A percentile compares a stretch with the other conserved stretches of the same genome.
phyloP scores from a whole-genome alignment of 768 basidiomycete species.

The Hypholoma fasciculare region DNA sequence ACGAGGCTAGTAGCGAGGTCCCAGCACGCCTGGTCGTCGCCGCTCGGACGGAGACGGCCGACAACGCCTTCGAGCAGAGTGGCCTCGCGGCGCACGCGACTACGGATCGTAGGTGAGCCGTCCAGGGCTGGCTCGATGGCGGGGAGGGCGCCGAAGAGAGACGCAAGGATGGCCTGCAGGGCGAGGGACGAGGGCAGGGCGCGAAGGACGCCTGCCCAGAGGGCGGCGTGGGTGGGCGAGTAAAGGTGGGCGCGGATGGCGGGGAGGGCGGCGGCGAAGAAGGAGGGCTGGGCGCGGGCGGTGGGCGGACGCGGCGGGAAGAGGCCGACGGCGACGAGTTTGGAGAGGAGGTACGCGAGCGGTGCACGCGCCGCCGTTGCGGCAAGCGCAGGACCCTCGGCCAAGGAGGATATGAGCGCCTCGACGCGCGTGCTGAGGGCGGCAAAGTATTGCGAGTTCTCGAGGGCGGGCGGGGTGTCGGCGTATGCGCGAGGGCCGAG shows the following conservation, averaged over 20 bases:
- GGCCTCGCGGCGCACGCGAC: constrained; percentile 50
- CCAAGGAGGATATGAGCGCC: constrained; percentile 45
- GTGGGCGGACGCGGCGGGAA: constrained; percentile 55
- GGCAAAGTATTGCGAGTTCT: constrained; percentile 58
- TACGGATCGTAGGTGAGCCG: constrained; percentile 26
- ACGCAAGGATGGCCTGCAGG: constrained; percentile 58
- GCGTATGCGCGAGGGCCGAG: constrained; percentile 36
- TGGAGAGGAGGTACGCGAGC: constrained; percentile 52
- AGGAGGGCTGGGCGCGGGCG: constrained; percentile 66
- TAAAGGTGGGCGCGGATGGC: constrained; percentile 38
- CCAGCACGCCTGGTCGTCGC: constrained; percentile 48
- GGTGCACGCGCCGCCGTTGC: constrained; percentile 28
- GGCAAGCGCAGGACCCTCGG: constrained; percentile 13
- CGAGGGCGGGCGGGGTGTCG: constrained; percentile 46
- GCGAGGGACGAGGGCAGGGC: constrained; percentile 50
- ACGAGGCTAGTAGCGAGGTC: constrained; percentile 48
- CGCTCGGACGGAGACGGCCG: constrained; percentile 40
- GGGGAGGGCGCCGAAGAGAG: constrained; percentile 53
- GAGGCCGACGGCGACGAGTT: constrained; percentile 66
- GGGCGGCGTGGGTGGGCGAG: constrained; percentile 38
- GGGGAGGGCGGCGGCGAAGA: constrained; percentile 56
- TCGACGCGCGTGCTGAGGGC: constrained; percentile 54
- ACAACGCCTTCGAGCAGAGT: constrained; percentile 51
- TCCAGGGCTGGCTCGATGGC: constrained; percentile 16
- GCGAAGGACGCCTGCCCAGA: constrained; percentile 50